These are phyloP conservation scores for Rhizoclosmatium hyalinum DNA, from an alignment of 371 early-diverging fungal genomes.

Conservation along the genomic window DNA sequence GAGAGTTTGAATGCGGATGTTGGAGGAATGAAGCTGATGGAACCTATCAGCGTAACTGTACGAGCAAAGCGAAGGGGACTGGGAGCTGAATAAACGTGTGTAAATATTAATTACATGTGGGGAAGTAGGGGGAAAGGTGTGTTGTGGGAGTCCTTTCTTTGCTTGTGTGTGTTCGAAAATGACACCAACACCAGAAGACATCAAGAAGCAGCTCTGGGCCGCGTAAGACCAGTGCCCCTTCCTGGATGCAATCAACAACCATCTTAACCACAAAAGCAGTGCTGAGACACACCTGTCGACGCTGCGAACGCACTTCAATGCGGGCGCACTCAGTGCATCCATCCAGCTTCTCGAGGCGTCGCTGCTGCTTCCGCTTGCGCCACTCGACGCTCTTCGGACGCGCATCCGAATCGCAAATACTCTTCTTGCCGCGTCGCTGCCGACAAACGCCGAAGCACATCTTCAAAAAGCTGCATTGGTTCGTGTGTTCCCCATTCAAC, in stretches of 20 bases:
- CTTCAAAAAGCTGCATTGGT: conserved; percentile 1
- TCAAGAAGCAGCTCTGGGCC: too few species aligned
- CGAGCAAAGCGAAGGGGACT: conserved; percentile 40
- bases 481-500: not conserved
- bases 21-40: conserved; percentile 19
- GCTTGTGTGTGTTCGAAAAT: too few species aligned
- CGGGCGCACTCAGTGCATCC: not conserved
- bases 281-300: too few species aligned
- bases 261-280: too few species aligned
- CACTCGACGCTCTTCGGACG: not conserved
- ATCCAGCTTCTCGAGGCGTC: conserved; percentile 1
- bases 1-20: not conserved
- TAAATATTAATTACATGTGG: not conserved
- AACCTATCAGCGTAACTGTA: conserved; percentile 40
- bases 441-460: not conserved
- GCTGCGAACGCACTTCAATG: not conserved
- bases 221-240: too few species aligned
- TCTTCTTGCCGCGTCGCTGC: not conserved
- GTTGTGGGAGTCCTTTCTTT: too few species aligned
- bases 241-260: too few species aligned
- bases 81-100: conserved; percentile 30
- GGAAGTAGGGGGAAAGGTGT: too few species aligned
- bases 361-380: not conserved
- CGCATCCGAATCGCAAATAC: not conserved
- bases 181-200: too few species aligned